A percentile compares a stretch with the other conserved stretches of the same genome.
Evolutionary conservation across 768 basidiomycete genomes (phyloP).

Genomic region (Lactifluus volemus): DNA sequence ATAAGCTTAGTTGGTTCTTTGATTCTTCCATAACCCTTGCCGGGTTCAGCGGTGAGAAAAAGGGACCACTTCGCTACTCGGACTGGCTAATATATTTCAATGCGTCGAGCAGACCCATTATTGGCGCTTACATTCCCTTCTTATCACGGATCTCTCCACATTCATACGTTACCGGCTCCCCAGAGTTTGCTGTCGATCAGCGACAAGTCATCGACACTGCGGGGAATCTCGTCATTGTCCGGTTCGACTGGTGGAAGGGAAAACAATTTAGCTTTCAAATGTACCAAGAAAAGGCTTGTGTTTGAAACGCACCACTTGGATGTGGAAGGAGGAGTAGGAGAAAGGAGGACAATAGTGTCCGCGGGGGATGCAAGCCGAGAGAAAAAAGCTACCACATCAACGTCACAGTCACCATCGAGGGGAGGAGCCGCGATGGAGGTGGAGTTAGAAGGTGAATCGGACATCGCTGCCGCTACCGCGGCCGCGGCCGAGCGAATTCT

Average conservation of each 20-base stretch:
- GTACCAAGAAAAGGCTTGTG: slow-evolving; percentile 77
- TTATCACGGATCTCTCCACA: slow-evolving; percentile 77
- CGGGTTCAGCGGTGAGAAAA: slow-evolving; percentile 66
- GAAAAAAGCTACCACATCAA: slow-evolving; percentile 7
- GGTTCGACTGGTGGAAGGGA: slow-evolving; percentile 60
- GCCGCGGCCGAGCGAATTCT: slow-evolving; percentile 9
- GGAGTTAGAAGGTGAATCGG: slow-evolving; percentile 31
- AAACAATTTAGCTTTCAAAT: slow-evolving; percentile 93
- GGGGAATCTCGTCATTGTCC: slow-evolving; percentile 60
- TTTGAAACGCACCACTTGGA: slow-evolving; percentile 90
- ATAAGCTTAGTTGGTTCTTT: slow-evolving; percentile 70
- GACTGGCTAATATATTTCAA: not conserved
- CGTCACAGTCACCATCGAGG: not conserved
- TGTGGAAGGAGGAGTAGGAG: slow-evolving; percentile 75
- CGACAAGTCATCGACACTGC: slow-evolving; percentile 73
- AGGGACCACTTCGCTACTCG: not conserved
- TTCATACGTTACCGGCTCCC: slow-evolving; percentile 68
- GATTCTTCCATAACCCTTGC: slow-evolving; percentile 68
- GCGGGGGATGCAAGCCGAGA: slow-evolving; percentile 23
- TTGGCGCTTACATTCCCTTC: slow-evolving; percentile 66
- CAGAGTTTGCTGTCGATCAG: slow-evolving; percentile 70
- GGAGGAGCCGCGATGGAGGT: slow-evolving; percentile 35
- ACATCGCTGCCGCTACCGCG: slow-evolving; percentile 1
- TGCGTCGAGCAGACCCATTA: slow-evolving; percentile 59
- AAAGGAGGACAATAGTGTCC: slow-evolving; percentile 63